Evolutionary conservation across 2,329 filamentous ascomycete species (phyloP).

Genomic region (Clonostachys rhizophaga): DNA sequence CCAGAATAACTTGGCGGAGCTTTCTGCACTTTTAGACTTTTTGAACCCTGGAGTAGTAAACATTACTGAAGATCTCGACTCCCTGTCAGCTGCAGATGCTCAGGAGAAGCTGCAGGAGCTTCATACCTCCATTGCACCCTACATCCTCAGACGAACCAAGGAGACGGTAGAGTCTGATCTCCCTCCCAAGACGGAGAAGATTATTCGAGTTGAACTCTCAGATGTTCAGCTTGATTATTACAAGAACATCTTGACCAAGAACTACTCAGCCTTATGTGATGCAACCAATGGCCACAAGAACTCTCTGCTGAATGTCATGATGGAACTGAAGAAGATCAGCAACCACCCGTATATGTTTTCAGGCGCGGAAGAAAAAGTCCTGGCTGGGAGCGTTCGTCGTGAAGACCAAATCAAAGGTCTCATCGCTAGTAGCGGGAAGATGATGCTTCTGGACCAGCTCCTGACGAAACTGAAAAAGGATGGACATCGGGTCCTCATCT

Average conservation of each 20-base stretch:
- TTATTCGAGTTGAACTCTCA: slow-evolving; percentile 93
- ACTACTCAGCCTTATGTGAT: slow-evolving; percentile 91
- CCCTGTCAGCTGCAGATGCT: slow-evolving; percentile 70
- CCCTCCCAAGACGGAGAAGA: slow-evolving; percentile 97
- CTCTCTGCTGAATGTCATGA: slow-evolving; percentile 96
- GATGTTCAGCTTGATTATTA: slow-evolving; percentile 98
- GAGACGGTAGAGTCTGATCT: slow-evolving; percentile 96
- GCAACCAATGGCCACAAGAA: slow-evolving; percentile 89
- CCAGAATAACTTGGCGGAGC: slow-evolving; percentile 91
- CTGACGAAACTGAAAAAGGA: slow-evolving; percentile 90
- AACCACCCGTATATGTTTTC: slow-evolving; percentile 99
- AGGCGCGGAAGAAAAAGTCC: slow-evolving; percentile 83
- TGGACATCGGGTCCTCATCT: slow-evolving; percentile 92
- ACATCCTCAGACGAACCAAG: slow-evolving; percentile 92
- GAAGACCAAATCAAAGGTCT: slow-evolving; percentile 90
- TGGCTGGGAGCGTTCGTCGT: slow-evolving; percentile 73
- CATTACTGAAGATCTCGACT: slow-evolving; percentile 88
- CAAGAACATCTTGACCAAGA: slow-evolving; percentile 96
- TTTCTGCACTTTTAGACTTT: slow-evolving; percentile 92
- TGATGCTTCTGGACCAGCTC: slow-evolving; percentile 98
- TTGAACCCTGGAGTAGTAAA: slow-evolving; percentile 90
- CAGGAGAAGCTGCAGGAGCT: slow-evolving; percentile 83
- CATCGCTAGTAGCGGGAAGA: slow-evolving; percentile 96
- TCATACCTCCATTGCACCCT: slow-evolving; percentile 83
- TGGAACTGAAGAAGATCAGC: slow-evolving; percentile 98